Evolutionary conservation across 139 green algal species (phyloP).

Genomic region (Auxenochlorella pyrenoidosa): DNA sequence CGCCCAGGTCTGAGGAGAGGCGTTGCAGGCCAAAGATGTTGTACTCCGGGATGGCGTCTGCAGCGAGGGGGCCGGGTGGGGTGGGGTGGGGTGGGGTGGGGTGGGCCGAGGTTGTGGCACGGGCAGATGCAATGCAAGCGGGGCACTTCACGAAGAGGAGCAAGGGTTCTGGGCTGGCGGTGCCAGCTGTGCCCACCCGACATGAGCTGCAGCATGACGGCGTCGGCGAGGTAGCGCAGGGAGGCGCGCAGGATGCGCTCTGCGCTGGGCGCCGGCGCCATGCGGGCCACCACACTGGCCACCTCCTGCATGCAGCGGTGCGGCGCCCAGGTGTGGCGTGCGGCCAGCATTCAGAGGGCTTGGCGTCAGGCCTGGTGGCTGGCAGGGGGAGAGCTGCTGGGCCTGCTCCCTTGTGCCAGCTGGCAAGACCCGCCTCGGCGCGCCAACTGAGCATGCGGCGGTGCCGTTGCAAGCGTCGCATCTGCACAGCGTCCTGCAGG

Average conservation of each 20-base stretch:
- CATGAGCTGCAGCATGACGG: constrained; percentile 60
- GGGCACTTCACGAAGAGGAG: no score
- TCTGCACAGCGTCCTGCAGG: no score
- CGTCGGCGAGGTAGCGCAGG: constrained; percentile 52
- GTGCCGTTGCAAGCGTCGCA: no score
- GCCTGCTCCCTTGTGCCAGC: no score
- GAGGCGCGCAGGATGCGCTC: constrained; percentile 44
- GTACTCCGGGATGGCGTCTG: constrained; percentile 58
- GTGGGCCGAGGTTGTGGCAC: no score
- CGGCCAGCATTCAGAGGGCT: no score
- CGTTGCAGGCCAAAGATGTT: constrained; percentile 77
- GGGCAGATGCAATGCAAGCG: no score
- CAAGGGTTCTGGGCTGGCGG: no score
- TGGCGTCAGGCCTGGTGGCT: background rate
- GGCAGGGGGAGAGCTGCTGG: background rate
- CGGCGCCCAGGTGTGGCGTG: no score
- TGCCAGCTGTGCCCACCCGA: constrained; percentile 28
- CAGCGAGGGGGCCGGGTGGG: background rate
- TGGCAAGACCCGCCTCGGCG: no score
- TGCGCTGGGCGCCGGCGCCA: constrained; percentile 44
- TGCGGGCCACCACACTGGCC: constrained; percentile 47
- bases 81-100: no score
- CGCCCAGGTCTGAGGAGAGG: constrained; percentile 62
- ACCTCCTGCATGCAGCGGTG: constrained; percentile 1
- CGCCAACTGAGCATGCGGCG: background rate